phyloP scores from a whole-genome alignment of 2,329 filamentous ascomycete genomes.

The Alternaria consortialis region DNA sequence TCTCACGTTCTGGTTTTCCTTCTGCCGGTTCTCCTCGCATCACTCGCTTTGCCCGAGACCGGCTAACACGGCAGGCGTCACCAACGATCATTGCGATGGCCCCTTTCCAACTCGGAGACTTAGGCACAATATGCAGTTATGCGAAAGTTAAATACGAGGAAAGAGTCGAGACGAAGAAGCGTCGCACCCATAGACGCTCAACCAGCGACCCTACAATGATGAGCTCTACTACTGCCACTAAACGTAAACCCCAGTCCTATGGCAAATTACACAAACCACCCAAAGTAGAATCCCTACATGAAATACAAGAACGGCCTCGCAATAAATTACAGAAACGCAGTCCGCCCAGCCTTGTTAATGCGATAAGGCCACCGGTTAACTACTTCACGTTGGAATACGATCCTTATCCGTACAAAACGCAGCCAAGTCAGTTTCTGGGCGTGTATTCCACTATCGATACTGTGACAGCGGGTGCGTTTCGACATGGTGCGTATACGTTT shows the following conservation, averaged over 20 bases:
- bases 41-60: slow-evolving; percentile 9
- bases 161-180: slow-evolving; percentile 16
- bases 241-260: slow-evolving; percentile 8
- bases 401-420: slow-evolving; percentile 31
- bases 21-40: slow-evolving; percentile 4
- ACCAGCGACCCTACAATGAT: slow-evolving; percentile 14
- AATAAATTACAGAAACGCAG: slow-evolving; percentile 24
- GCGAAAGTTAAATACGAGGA: slow-evolving; percentile 23
- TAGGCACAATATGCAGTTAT: slow-evolving; percentile 22
- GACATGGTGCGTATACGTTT: slow-evolving; percentile 34
- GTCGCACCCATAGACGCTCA: slow-evolving; percentile 13
- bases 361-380: neutral
- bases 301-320: slow-evolving; percentile 20
- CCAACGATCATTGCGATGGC: slow-evolving; percentile 12
- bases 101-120: slow-evolving; percentile 13
- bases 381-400: slow-evolving; percentile 33
- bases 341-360: neutral
- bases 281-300: slow-evolving; percentile 15
- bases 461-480: slow-evolving; percentile 29
- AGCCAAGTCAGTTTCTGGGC: slow-evolving; percentile 31
- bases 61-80: slow-evolving; percentile 5
- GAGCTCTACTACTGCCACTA: neutral
- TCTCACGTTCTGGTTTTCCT: slow-evolving; percentile 5
- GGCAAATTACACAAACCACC: slow-evolving; percentile 31
- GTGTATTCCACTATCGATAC: slow-evolving; percentile 32